Base-by-base conservation (phyloP, 192 early-diverging fungal genomes). In the Physocladia obscura region DNA sequence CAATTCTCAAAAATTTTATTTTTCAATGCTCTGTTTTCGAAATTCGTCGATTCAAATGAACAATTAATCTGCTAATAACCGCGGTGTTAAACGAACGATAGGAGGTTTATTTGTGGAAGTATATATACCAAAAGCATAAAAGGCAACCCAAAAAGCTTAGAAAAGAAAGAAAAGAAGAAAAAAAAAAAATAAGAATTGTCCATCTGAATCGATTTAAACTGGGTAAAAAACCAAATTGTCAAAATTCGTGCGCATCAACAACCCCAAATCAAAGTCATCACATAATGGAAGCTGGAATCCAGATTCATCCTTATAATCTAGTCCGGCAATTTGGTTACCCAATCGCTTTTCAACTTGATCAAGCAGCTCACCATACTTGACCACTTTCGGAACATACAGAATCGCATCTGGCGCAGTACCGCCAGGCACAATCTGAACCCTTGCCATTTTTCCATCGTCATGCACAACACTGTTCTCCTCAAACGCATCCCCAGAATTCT, bases 231-330 rank as follows among this genome's bases (percentile, higher is more conserved):
- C 49, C 2, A 76, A 34, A 60, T 75, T 70, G 2, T 52, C 49
- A 47, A 37, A 38, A 24, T 48, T 38, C 3, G 73, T 74, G 2
- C 63, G 5, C 11, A 80, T 30, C 21, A 77, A 36, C 48, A 77
- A 26, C 39, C 62, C 50, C 67, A 75, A 67, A 67, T 80, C 79
- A 24, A 19, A 27, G 37, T 80, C 75, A 6, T 75, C 79, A 39
- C 19, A 17, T 48, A 80, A 27, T 13, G 69, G 50, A 17, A 80
- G 24, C 57, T 74, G 35, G 34, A 29, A 24, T 15, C 72, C 75
- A 31, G 19, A 30, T 55, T 80, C 79, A 54, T 80, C 79, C 61
- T 77, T 71, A 55, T 77, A 80, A 37, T 44, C 50, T 31, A 80
- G 27, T 2, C 63, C 69, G 27, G 27, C 27, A 8, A 70, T 44